Conservation (phyloP, 2,329 filamentous ascomycete genomes). For the Aspergillus ibericus region DNA sequence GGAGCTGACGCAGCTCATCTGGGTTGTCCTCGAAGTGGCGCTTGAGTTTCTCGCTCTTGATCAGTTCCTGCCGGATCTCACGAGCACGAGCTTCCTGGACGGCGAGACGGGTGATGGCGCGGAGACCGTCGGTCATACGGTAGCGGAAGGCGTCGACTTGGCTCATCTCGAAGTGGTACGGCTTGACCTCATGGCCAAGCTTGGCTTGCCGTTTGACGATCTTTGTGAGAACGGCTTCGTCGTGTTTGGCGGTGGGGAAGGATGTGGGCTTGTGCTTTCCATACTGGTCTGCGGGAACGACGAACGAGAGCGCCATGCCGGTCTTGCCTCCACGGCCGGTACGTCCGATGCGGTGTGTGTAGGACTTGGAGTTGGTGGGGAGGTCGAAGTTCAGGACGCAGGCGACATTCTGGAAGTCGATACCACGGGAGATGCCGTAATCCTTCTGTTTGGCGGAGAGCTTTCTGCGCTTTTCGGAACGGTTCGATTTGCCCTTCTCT, state of each 20-base stretch:
- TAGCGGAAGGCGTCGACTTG: slow-evolving; percentile 94
- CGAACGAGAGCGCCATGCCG: slow-evolving; percentile 95
- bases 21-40: slow-evolving; percentile 98
- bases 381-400: slow-evolving; percentile 98
- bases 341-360: slow-evolving; percentile 94
- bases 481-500: slow-evolving; percentile 23
- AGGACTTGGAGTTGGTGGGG: slow-evolving; percentile 81
- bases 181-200: slow-evolving; percentile 76
- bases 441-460: slow-evolving; percentile 74
- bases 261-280: slow-evolving; percentile 87
- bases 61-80: slow-evolving; percentile 82
- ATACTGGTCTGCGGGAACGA: slow-evolving; percentile 77
- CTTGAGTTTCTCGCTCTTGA: slow-evolving; percentile 92
- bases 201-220: slow-evolving; percentile 78
- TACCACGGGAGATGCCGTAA: slow-evolving; percentile 91
- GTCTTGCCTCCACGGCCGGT: slow-evolving; percentile 88
- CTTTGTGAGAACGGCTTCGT: slow-evolving; percentile 79
- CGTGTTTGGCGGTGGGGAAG: slow-evolving; percentile 71
- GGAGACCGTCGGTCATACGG: slow-evolving; percentile 86
- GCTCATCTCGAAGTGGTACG: slow-evolving; percentile 92
- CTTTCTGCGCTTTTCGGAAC: slow-evolving; percentile 61
- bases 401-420: slow-evolving; percentile 94
- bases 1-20: slow-evolving; percentile 77
- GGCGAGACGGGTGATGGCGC: slow-evolving; percentile 84
- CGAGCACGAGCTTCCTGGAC: slow-evolving; percentile 85